Percentiles rank a stretch among this genome's conserved stretches.
Evolutionary conservation across 306 rosid genomes (phyloP).

Genomic region (Acacia crassicarpa): DNA sequence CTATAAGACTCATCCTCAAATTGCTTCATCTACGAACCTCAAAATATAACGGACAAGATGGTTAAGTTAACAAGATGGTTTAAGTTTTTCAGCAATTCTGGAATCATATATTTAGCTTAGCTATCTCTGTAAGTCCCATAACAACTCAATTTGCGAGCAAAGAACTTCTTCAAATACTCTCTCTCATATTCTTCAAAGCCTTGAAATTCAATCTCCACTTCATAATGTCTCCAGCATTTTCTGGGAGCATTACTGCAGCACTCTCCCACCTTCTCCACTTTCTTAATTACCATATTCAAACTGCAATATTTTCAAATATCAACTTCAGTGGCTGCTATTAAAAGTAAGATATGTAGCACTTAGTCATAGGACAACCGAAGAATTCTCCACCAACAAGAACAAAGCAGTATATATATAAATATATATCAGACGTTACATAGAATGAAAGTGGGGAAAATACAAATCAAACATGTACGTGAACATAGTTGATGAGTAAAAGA

Average conservation of each 20-base stretch:
- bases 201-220: neutral
- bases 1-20: no score
- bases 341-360: neutral
- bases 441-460: neutral
- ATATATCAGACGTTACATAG: no score
- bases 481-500: neutral
- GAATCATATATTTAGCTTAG: neutral
- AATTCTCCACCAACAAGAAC: no score
- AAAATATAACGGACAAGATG: no score
- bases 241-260: neutral
- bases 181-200: neutral
- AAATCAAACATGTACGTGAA: neutral
- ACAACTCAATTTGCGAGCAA: neutral
- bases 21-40: no score
- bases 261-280: neutral
- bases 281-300: neutral
- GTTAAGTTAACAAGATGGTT: no score
- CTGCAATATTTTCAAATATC: neutral
- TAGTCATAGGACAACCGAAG: neutral
- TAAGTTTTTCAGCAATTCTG: no score
- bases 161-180: neutral
- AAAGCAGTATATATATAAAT: neutral
- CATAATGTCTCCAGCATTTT: neutral
- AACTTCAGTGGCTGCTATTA: neutral
- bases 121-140: neutral